These are phyloP conservation scores for Candida awuae DNA, from an alignment of 805 yeast genomes.

Conservation along the genomic window DNA sequence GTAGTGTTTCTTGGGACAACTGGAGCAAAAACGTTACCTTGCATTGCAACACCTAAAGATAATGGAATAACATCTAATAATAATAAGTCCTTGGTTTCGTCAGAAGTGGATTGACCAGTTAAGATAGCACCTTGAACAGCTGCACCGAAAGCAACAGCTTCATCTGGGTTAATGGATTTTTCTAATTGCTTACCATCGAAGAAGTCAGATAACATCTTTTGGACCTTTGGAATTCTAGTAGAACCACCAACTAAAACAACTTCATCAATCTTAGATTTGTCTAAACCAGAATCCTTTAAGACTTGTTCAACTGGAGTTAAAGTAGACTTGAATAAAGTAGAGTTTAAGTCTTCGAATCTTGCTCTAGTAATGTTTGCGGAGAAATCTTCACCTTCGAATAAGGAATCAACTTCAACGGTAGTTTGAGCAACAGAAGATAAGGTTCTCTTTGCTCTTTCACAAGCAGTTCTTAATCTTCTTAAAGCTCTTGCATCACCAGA, in stretches of 20 bases:
- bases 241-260: conserved; percentile 98
- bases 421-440: conserved; percentile 94
- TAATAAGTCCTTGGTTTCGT: conserved; percentile 90
- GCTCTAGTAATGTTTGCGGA: conserved; percentile 92
- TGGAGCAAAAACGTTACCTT: conserved; percentile 98
- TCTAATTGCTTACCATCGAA: conserved; percentile 95
- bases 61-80: conserved; percentile 97
- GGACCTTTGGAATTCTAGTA: conserved; percentile 98
- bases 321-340: conserved; percentile 87
- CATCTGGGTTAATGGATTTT: conserved; percentile 97
- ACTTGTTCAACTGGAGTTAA: conserved; percentile 93
- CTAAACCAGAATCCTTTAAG: conserved; percentile 81
- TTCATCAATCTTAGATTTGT: conserved; percentile 82
- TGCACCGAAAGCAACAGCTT: conserved; percentile 99
- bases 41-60: conserved; percentile 99
- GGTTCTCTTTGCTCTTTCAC: conserved; percentile 99
- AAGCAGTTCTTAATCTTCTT: conserved; percentile 97
- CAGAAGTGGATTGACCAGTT: conserved; percentile 84
- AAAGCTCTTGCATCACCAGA: conserved; percentile 89
- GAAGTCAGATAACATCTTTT: conserved; percentile 88
- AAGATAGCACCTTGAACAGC: conserved; percentile 99
- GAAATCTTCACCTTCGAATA: conserved; percentile 94
- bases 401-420: conserved; percentile 92
- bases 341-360: conserved; percentile 93
- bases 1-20: conserved; percentile 99